phyloP scores from a whole-genome alignment of 1,139 yeast species.

The Magnusiomyces fungicola region DNA sequence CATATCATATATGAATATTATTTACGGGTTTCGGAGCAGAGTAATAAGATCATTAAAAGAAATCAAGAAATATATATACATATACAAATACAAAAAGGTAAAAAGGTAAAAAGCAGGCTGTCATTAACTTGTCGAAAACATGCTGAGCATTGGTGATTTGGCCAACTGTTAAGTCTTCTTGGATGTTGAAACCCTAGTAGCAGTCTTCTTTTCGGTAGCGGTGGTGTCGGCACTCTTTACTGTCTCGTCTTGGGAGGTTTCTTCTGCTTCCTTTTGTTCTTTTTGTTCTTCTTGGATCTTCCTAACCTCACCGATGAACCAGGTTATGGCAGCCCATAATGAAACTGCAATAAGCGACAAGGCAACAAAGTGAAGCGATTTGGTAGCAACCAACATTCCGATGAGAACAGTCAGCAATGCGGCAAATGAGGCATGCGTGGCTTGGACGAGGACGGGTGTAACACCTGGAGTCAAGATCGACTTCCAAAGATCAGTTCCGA shows the following conservation, averaged over 20 bases:
- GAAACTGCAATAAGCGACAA: conserved; percentile 60
- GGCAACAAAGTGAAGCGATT: conserved; percentile 70
- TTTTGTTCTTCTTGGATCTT: conserved; percentile 8
- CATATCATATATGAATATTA: no score
- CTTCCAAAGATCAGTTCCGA: conserved; percentile 69
- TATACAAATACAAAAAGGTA: no score
- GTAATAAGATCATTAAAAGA: no score
- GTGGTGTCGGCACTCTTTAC: neutral
- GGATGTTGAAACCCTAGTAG: neutral
- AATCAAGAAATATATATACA: no score
- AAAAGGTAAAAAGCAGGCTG: no score
- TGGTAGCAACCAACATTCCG: conserved; percentile 53
- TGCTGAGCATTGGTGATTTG: no score
- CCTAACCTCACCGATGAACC: conserved; percentile 72
- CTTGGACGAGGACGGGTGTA: conserved; percentile 74
- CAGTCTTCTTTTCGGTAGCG: neutral
- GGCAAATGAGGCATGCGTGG: conserved; percentile 67
- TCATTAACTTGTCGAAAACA: no score
- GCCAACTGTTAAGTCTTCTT: neutral
- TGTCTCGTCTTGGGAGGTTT: neutral
- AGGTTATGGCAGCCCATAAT: conserved; percentile 72
- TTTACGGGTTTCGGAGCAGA: no score
- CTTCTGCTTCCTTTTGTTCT: neutral
- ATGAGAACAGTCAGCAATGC: conserved; percentile 47
- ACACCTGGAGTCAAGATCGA: conserved; percentile 94